These are phyloP conservation scores for Hygrophila difformis DNA, from an alignment of 257 asterid genomes.

Conservation along the genomic window DNA sequence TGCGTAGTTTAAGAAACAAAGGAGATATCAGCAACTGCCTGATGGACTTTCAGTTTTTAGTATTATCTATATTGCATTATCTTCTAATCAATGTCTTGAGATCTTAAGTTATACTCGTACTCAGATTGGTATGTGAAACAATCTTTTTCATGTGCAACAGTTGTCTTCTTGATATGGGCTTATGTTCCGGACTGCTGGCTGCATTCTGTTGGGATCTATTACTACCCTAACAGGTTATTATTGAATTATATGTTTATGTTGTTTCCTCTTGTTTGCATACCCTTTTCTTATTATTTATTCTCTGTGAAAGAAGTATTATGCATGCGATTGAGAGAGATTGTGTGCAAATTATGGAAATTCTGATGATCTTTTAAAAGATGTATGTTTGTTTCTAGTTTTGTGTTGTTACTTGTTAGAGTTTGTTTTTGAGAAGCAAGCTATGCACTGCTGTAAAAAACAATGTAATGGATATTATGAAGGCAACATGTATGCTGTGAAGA, in stretches of 20 bases:
- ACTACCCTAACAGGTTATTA: conserved; percentile 63
- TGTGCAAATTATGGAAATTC: too few relatives aligned
- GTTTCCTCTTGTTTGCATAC: conserved; percentile 3
- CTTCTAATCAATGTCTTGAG: neutral
- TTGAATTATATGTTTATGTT: neutral
- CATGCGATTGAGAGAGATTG: neutral
- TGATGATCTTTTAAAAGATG: neutral
- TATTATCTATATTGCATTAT: neutral
- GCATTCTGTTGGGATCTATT: conserved; percentile 53
- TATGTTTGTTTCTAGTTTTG: too few relatives aligned
- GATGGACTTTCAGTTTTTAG: conserved; percentile 2
- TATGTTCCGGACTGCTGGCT: conserved; percentile 57
- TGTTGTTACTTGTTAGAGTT: too few relatives aligned
- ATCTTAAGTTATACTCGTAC: conserved; percentile 7
- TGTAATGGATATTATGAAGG: too few relatives aligned
- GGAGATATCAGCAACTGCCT: neutral
- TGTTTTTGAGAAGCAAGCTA: too few relatives aligned
- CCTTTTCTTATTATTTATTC: neutral
- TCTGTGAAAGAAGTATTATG: neutral
- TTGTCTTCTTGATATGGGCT: conserved; percentile 53
- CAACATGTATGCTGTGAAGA: too few relatives aligned
- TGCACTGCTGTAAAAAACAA: too few relatives aligned
- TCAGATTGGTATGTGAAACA: conserved; percentile 3
- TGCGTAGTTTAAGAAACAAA: neutral
- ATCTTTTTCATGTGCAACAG: conserved; percentile 24